Evolutionary conservation across 192 early-diverging fungal genomes (phyloP).

Genomic region (Spizellomyces sp.): DNA sequence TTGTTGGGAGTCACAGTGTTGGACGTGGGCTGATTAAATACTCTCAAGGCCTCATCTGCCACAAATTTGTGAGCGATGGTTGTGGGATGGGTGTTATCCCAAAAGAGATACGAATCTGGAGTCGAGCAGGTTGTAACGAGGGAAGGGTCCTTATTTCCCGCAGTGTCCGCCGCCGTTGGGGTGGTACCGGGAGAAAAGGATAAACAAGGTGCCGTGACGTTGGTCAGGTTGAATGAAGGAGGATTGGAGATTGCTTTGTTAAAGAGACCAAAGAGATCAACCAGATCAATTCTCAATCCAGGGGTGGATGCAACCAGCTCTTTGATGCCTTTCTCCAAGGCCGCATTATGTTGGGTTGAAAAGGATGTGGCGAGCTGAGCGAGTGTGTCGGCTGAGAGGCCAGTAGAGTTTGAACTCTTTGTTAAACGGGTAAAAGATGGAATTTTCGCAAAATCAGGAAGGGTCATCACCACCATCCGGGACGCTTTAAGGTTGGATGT

Average conservation of each 20-base stretch:
- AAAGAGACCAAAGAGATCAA: slow-evolving; percentile 4
- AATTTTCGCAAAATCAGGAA: no score
- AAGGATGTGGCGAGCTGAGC: slow-evolving; percentile 7
- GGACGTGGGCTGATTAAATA: no score
- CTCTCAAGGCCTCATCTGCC: neutral
- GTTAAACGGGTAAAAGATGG: neutral
- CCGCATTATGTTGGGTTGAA: neutral
- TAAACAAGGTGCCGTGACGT: slow-evolving; percentile 12
- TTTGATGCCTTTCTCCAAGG: neutral
- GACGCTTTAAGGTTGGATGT: no score
- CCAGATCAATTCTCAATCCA: slow-evolving; percentile 2
- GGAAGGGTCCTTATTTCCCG: no score
- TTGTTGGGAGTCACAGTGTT: no score
- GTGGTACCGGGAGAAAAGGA: neutral
- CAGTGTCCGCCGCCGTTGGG: neutral
- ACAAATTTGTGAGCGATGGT: neutral
- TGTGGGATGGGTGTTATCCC: slow-evolving; percentile 37
- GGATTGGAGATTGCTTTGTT: neutral
- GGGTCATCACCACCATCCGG: no score
- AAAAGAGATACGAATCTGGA: slow-evolving; percentile 29
- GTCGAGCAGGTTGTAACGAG: no score
- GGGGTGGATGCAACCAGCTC: neutral
- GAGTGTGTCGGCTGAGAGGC: neutral
- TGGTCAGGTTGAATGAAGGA: neutral
- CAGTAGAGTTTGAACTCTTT: neutral